These are phyloP conservation scores for Monilinia fructicola DNA, from an alignment of 2,329 filamentous ascomycete genomes.

Conservation along the genomic window DNA sequence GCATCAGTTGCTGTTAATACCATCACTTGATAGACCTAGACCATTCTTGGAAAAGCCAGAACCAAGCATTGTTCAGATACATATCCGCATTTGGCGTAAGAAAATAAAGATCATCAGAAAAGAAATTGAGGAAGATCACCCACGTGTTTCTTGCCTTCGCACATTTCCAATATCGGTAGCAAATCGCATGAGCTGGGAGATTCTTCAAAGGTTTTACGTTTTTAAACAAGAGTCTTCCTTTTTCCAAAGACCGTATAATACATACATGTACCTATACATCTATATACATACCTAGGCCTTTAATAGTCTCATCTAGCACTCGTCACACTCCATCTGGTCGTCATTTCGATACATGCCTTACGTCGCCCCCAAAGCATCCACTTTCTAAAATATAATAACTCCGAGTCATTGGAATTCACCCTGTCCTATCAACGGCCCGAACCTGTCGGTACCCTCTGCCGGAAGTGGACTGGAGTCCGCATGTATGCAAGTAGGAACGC, in stretches of 20 bases:
- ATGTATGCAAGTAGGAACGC: constrained; percentile 38
- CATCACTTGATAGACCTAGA: constrained; percentile 20
- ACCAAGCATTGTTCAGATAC: constrained; percentile 19
- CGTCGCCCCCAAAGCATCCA: constrained; percentile 17
- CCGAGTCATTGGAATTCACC: constrained; percentile 27
- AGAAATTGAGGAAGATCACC: constrained; percentile 15
- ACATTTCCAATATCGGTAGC: not conserved
- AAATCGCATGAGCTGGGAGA: constrained; percentile 3
- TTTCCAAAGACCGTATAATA: not conserved
- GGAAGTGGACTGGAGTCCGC: constrained; percentile 29
- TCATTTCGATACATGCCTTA: constrained; percentile 7
- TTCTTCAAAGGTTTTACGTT: not conserved
- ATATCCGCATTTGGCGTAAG: constrained; percentile 19
- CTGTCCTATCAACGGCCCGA: constrained; percentile 37
- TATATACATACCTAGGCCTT: not conserved
- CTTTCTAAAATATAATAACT: constrained; percentile 13
- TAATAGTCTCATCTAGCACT: not conserved
- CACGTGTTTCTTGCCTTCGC: constrained; percentile 2
- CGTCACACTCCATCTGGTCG: not conserved
- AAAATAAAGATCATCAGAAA: constrained; percentile 22
- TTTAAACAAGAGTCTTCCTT: not conserved
- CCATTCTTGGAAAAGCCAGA: constrained; percentile 5
- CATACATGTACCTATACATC: constrained; percentile 1
- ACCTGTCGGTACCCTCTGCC: constrained; percentile 33
- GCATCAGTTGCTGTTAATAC: constrained; percentile 17